phyloP scores from a whole-genome alignment of 2,329 filamentous ascomycete genomes.

The Allantophomopsis lycopodina region DNA sequence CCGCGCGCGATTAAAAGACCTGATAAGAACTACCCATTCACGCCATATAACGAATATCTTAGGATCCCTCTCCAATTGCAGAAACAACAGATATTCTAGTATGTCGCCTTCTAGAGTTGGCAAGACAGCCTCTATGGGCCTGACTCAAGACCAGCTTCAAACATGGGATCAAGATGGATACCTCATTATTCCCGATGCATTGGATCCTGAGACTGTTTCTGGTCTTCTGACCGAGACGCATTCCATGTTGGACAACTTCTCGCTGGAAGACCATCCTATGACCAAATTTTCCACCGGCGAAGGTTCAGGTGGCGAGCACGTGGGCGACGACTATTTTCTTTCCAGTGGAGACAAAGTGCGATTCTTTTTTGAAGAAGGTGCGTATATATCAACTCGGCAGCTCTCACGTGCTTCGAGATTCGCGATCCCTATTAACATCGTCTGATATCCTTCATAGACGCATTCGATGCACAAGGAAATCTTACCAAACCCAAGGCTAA shows the following conservation, averaged over 20 bases:
- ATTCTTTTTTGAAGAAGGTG: conserved; percentile 87
- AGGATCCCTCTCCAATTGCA: too few species aligned
- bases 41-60: too few species aligned
- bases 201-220: conserved; percentile 50
- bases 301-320: conserved; percentile 51
- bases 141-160: conserved; percentile 57
- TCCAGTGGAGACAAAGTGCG: conserved; percentile 79
- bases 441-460: conserved; percentile 34
- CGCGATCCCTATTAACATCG: too few species aligned
- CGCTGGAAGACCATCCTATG: conserved; percentile 75
- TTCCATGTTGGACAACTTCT: conserved; percentile 59
- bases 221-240: conserved; percentile 63
- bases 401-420: too few species aligned
- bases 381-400: conserved; percentile 1
- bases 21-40: too few species aligned
- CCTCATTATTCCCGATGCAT: conserved; percentile 69
- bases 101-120: too few species aligned
- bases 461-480: conserved; percentile 51
- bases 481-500: conserved; percentile 67
- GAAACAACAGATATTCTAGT: too few species aligned
- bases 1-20: too few species aligned
- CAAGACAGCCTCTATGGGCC: conserved; percentile 25
- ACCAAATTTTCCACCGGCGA: conserved; percentile 86
- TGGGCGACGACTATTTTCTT: conserved; percentile 92
- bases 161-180: conserved; percentile 77